Base-by-base conservation (phyloP, 306 rosid genomes). In the Vicia sativa region DNA sequence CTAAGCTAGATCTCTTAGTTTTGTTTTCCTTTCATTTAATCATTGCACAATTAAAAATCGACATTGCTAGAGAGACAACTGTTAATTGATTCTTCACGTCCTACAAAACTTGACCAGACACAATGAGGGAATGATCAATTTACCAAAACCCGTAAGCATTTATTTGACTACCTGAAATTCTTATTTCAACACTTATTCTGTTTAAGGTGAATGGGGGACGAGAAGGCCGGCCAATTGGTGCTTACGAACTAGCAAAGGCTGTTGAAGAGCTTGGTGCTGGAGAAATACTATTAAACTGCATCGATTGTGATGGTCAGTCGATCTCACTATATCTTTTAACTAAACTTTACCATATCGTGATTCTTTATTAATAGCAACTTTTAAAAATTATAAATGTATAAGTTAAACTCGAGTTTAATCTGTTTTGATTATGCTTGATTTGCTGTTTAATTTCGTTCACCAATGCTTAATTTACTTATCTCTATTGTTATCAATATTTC, bases 261-360 rank as follows among this genome's bases (percentile, higher is more conserved):
- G 99, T 95, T 34, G 97, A 90, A 82, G 89, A 88, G 66, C 92
- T 95, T 59, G 99, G 99, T 70, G 96, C 99, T 68, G 99, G 99
- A 65, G 99, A 95, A 82, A 95, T 95, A 80, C 85, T 90, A 62
- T 85, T 95, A 35, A 95, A 95, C 70, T 93, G 99, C 89, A 93
- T 93, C 4, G 97, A 93, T 45, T 95, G 96, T 34, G 99, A 95
- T 70, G 99, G 99, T 95, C 50, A 79, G 99, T 95, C 50, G 78
- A 42, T 49, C 62, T 74, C 50, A 79, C 44, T 64, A 21, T 16
- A 3, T 68, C 52, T 53, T 53, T 63, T 3, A 28, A 16, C 50
- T 29, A 15, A 13, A 16, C 39, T 48, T 48, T 13, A 11, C 65
- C 38, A 11, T 44, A 35, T 39, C 55, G 34, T 34, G 1, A 34